Base-by-base conservation (phyloP, 371 early-diverging fungal genomes). In the Mucor ambiguus region DNA sequence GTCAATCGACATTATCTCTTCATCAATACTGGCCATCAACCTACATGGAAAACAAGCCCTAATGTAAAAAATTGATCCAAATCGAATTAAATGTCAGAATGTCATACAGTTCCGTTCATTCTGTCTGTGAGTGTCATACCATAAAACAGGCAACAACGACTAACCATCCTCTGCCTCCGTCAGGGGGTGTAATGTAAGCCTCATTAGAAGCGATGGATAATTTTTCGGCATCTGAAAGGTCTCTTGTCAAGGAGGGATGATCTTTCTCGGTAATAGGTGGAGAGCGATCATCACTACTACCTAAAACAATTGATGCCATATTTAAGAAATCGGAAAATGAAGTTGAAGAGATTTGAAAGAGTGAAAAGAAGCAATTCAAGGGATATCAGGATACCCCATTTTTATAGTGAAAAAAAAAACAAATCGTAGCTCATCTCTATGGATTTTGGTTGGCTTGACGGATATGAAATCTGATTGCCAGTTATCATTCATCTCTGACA, bases 81-180 rank as follows among this genome's bases (percentile, higher is more conserved):
- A 54, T 12, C 20, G 3, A 33, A 38, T 64, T 43, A 41, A 58
- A 54, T 29, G 48, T 64, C 65, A 65, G 43, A 61, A 30, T 48
- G 24, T 24, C 55, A 26, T 54, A 29, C 29, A 11, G 7, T 0
- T 54, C 29, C 26, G 4, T 16, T 54, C 24, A 29, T 14, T n/a
- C 20, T 41, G 14, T 41, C 41, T 41, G 18, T 41, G 41, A 41
- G 18, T 11, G 24, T 55, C 68, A 70, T 76, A 83, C 83, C 74
- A 78, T 64, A 57, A 80, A 83, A 18, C 76, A 77, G 8, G 76
- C 79, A 61, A 78, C 61, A 49, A 83, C 83, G 18, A 83, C 75
- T 7, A 79, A 63, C 73, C 81, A 79, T 37, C 83, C 83, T 37
- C 68, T 72, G n/a, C 77, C 77, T 55, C 83, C 83, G 65, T 75